Evolutionary conservation across 306 rosid genomes (phyloP), one percentile per base, ranked within the genome.

Genomic region (Hippophae gyantsensis): DNA sequence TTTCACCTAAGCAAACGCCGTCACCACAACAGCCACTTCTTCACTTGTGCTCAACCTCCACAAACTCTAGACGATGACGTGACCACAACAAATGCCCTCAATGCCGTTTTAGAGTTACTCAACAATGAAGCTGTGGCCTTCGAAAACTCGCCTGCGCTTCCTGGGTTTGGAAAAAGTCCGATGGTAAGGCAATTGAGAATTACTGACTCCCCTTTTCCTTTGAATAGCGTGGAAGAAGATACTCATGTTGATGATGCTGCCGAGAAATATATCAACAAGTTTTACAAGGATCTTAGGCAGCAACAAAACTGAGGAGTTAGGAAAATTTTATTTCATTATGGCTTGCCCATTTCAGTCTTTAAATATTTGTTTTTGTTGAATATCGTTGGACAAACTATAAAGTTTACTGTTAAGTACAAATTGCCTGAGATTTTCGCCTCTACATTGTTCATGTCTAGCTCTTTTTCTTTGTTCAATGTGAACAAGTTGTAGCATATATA

Each of bases 191-290:
- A 44, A 56, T 6, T 38, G 72, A 72, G 9, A 68, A 81, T 0
- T 25, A 9, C 52, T 4, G 38, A 32, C 38, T 32, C 38, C 38
- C 38, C 38, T 32, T 32, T 32, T 32, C 38, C 38, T 32, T 32
- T 32, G 38, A 1, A 32, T 2, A 76, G 64, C 2, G 14, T n/a
- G 61, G 78, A 63, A 44, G 72, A 54, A 62, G 69, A 57, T 8
- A 8, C 23, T 12, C 70, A 48, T 52, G 83, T 81, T 48, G 83
- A 81, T 63, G 73, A 71, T 23, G 60, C 65, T 18, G 86, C 86
- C 51, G 86, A 81, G 74, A 78, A 81, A 48, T 81, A 74, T 72
- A 77, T 81, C 57, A 69, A 54, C 71, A 68, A 76, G 65, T 81
- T 81, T 68, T 74, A 81, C 45, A 78, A 77, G 61, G 83, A 81